A percentile compares a stretch with the other conserved stretches of the same genome.
phyloP scores from a whole-genome alignment of 2,329 filamentous ascomycete species.

The Botryotinia convoluta region DNA sequence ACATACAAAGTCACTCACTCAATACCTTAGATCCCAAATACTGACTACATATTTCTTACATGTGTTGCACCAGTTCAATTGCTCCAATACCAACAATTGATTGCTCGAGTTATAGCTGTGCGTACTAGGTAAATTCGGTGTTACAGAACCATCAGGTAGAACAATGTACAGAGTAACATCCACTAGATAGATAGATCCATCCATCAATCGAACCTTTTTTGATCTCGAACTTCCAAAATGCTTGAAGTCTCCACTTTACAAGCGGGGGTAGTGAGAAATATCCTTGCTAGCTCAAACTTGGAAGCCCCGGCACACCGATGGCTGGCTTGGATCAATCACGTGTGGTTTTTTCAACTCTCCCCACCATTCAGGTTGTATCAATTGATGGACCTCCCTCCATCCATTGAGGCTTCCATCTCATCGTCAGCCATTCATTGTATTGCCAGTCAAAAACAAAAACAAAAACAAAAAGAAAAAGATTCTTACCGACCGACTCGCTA shows the following conservation, averaged over 20 bases:
- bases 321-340: background rate
- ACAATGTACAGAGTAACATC: background rate
- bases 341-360: background rate
- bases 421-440: background rate
- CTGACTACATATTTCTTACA: background rate
- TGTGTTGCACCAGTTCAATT: background rate
- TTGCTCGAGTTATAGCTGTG: background rate
- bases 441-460: background rate
- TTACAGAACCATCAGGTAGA: background rate
- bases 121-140: background rate
- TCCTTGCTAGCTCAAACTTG: background rate
- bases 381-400: background rate
- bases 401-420: background rate
- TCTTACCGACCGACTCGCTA: background rate
- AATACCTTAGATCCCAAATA: background rate
- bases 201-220: background rate
- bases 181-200: background rate
- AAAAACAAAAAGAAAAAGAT: background rate
- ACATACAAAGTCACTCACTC: background rate
- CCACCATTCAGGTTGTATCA: background rate
- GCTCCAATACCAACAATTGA: background rate
- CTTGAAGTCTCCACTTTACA: background rate
- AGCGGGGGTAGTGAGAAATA: background rate
- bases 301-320: background rate
- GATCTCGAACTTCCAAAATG: slow-evolving; percentile 8